Conservation (phyloP, 2,329 filamentous ascomycete genomes). For the Verticillium alfalfae region DNA sequence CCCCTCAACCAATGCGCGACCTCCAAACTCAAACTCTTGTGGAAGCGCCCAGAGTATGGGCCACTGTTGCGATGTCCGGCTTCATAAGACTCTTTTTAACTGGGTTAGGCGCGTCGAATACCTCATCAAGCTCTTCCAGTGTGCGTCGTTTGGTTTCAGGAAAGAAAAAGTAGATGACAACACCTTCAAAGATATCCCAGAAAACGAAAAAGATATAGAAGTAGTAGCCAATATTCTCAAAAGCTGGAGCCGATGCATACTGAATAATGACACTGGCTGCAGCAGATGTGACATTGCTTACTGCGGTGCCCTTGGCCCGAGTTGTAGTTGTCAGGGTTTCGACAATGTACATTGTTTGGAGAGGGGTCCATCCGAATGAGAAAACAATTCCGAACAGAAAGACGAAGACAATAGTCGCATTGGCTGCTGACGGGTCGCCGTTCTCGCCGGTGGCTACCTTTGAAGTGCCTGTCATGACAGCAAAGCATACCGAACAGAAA, state of each 20-base stretch:
- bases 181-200: conserved; percentile 36
- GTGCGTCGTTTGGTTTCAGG: conserved; percentile 39
- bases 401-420: conserved; percentile 43
- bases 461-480: conserved; percentile 41
- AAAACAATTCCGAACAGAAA: conserved; percentile 48
- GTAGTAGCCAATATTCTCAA: conserved; percentile 35
- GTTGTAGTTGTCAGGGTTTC: conserved; percentile 39
- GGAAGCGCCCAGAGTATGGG: background rate
- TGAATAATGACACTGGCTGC: conserved; percentile 32
- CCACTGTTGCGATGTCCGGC: conserved; percentile 11
- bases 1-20: no score
- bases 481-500: conserved; percentile 40
- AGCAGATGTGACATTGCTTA: conserved; percentile 34
- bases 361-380: conserved; percentile 44
- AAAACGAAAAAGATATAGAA: conserved; percentile 40
- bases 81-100: conserved; percentile 35
- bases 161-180: conserved; percentile 43
- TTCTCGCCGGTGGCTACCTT: conserved; percentile 30
- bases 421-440: conserved; percentile 27
- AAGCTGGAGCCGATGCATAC: conserved; percentile 36
- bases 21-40: no score
- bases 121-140: conserved; percentile 47
- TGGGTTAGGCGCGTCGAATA: conserved; percentile 38
- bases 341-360: conserved; percentile 44
- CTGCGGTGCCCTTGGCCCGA: conserved; percentile 36